Evolutionary conservation across 164 flowering plant genomes (phyloP).

Genomic region (Vitis rupestris): DNA sequence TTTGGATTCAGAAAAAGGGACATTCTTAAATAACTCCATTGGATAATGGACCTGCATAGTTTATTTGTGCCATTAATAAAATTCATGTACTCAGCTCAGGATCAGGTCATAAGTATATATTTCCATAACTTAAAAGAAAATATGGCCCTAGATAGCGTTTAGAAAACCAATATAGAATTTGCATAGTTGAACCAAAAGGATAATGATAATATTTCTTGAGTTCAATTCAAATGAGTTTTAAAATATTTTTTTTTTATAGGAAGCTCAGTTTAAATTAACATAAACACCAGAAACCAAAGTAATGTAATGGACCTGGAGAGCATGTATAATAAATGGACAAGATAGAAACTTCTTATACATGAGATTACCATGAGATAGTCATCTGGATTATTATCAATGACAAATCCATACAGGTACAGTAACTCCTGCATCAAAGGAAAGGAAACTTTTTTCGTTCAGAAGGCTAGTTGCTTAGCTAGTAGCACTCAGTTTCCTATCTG

Average conservation of each 20-base stretch:
- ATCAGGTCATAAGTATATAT: not conserved
- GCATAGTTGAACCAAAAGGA: not conserved
- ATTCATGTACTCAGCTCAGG: not conserved
- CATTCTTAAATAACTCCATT: constrained; percentile 65
- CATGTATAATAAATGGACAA: not conserved
- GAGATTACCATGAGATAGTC: constrained; percentile 91
- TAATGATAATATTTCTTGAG: no score
- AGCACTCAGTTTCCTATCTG: no score
- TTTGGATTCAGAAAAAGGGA: constrained; percentile 64
- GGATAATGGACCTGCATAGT: constrained; percentile 85
- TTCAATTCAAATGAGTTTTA: no score
- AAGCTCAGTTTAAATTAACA: not conserved
- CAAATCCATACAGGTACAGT: constrained; percentile 93
- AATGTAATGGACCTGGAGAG: not conserved
- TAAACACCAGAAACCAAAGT: not conserved
- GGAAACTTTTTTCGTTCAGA: not conserved
- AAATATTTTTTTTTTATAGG: no score
- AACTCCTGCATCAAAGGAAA: constrained; percentile 69
- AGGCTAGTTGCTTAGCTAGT: not conserved
- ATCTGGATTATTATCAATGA: constrained; percentile 83
- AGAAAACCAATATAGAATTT: not conserved
- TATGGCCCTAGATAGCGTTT: not conserved
- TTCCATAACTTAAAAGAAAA: not conserved
- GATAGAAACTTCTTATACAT: not conserved
- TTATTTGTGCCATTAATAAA: not conserved